Conservation (phyloP, 2,329 filamentous ascomycete species). For the Cordyceps militaris region DNA sequence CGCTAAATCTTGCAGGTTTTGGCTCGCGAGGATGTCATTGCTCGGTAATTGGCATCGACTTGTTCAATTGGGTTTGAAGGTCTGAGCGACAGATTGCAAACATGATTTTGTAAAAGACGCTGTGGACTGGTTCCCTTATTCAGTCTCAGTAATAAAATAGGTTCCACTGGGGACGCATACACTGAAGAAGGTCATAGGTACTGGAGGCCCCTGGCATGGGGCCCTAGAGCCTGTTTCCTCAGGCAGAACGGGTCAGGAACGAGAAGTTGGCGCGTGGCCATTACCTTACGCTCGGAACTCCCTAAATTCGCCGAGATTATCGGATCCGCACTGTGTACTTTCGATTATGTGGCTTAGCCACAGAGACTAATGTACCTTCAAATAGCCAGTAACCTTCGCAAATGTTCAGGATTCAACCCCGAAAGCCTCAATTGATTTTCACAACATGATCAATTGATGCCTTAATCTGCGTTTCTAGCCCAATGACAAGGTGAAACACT, state of each 20-base stretch:
- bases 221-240: slow-evolving; percentile 10
- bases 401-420: not conserved
- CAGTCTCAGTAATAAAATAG: not conserved
- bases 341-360: not conserved
- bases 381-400: not conserved
- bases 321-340: slow-evolving; percentile 14
- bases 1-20: slow-evolving; percentile 38
- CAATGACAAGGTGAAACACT: not conserved
- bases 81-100: not conserved
- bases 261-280: slow-evolving; percentile 6
- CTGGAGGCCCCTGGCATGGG: not conserved
- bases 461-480: not conserved
- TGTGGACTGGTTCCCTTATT: not conserved
- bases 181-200: not conserved
- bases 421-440: not conserved
- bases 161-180: not conserved
- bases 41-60: slow-evolving; percentile 15
- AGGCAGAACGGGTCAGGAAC: slow-evolving; percentile 8
- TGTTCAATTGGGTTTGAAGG: not conserved
- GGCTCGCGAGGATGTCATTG: slow-evolving; percentile 34
- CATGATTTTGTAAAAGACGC: not conserved
- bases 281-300: slow-evolving; percentile 1
- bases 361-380: not conserved
- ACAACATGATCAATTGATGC: not conserved
- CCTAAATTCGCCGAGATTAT: slow-evolving; percentile 13